A percentile compares a stretch with the other conserved stretches of the same genome.
These are phyloP conservation scores for Amanita fuliginea DNA, from an alignment of 768 basidiomycete genomes.

Conservation along the genomic window DNA sequence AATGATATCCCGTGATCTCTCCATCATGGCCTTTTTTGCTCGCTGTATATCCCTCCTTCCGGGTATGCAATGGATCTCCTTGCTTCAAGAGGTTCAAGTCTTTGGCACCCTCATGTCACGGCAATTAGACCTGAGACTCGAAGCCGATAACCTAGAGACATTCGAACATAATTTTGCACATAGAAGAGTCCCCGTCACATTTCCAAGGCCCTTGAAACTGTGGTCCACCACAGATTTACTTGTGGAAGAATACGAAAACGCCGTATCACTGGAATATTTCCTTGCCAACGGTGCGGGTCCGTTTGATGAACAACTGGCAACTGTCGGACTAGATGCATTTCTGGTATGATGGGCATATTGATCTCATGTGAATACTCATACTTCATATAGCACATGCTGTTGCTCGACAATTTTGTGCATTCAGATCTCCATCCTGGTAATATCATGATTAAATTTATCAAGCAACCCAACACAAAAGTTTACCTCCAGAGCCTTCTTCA, in stretches of 20 bases:
- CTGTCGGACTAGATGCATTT: slow-evolving; percentile 90
- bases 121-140: slow-evolving; percentile 84
- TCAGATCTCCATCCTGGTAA: slow-evolving; percentile 88
- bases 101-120: slow-evolving; percentile 96
- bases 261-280: slow-evolving; percentile 80
- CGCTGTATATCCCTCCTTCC: slow-evolving; percentile 67
- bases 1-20: slow-evolving; percentile 79
- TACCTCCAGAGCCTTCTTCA: slow-evolving; percentile 51
- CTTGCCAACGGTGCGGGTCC: slow-evolving; percentile 86
- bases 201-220: slow-evolving; percentile 76
- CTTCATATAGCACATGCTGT: slow-evolving; percentile 80
- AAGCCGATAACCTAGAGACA: slow-evolving; percentile 74
- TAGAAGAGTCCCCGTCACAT: slow-evolving; percentile 73
- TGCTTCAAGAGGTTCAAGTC: slow-evolving; percentile 89
- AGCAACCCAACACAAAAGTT: slow-evolving; percentile 61
- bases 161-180: slow-evolving; percentile 84
- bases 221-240: slow-evolving; percentile 79
- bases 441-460: slow-evolving; percentile 95
- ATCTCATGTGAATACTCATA: not conserved
- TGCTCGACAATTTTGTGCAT: slow-evolving; percentile 97
- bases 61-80: slow-evolving; percentile 92
- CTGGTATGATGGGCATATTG: slow-evolving; percentile 41
- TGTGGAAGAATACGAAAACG: slow-evolving; percentile 91
- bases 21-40: slow-evolving; percentile 94
- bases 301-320: slow-evolving; percentile 82